phyloP scores from a whole-genome alignment of 345 rosid species.

The Gossypioides kirkii region DNA sequence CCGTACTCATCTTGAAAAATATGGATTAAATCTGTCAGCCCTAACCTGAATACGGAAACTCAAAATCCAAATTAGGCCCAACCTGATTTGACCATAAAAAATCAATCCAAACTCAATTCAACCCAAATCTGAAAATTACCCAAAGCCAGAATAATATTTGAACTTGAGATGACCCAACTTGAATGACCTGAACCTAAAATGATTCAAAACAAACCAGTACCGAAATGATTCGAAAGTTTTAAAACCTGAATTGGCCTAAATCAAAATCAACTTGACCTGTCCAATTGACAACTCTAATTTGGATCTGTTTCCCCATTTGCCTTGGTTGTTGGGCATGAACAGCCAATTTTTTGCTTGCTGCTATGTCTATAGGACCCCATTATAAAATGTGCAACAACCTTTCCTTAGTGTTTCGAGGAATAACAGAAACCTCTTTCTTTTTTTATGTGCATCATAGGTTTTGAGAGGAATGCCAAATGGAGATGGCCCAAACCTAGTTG shows the following conservation, averaged over 20 bases:
- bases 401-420: background rate
- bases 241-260: no score
- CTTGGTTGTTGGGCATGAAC: background rate
- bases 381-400: background rate
- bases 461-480: slow-evolving; percentile 88
- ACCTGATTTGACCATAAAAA: no score
- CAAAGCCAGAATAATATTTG: no score
- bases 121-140: no score
- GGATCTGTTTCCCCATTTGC: background rate
- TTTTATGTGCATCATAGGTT: slow-evolving; percentile 39
- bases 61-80: no score
- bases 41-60: no score
- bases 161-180: no score
- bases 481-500: slow-evolving; percentile 84
- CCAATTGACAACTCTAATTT: background rate
- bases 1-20: background rate
- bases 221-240: no score
- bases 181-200: no score
- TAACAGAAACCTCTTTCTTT: background rate
- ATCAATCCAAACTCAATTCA: no score
- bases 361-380: background rate
- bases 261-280: no score
- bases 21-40: background rate
- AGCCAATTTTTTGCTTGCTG: background rate
- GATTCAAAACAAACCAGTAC: no score